Base-by-base conservation (phyloP, 352 stramenopile species). In the Globisporangium polare region DNA sequence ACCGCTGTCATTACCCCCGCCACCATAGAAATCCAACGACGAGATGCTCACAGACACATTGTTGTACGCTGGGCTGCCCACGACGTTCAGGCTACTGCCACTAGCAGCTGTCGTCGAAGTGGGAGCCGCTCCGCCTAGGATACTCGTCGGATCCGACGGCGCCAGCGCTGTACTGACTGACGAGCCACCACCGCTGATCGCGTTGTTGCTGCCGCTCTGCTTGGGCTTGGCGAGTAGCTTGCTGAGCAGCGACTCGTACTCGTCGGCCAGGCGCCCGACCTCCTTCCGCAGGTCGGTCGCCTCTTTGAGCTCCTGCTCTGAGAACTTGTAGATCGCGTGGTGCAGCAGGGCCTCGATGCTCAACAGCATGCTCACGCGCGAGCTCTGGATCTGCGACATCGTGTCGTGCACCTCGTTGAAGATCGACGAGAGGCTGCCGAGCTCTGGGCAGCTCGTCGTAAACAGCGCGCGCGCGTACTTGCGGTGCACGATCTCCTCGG, bases 401-500 rank as follows among this genome's bases (percentile, higher is more conserved):
- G 81, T 93, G 53, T 93, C 86, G 63, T 93, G 84, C 66, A 94
- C 84, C 41, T 94, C 79, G 45, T 80, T 88, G 65, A 95, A 90
- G 6, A 94, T 62, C 5, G 88, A 87, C 17, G 86, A 89, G 27
- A 95, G 70, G 53, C 74, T 89, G 17, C 80, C 82, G 12, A 91
- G 53, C 51, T 89, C 82, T 0, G 82, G 63, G 45, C 73, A 92
- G 69, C 77, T 90, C 3, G 84, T 93, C 27, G 86, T 93, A 58
- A 95, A 95, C n/a, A 95, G 74, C n/a, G 83, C 83, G 12, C 86
- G 82, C 26, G 80, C 72, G 54, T 95, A 87, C 73, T 90, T 91
- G 37, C 81, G 77, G 35, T 89, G 70, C 17, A 90, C 70, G 41
- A 95, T 74, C 53, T 91, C 84, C 42, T 92, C 70, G 0, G 83